Evolutionary conservation across 495 filamentous ascomycete genomes (phyloP), one percentile per base, ranked within the genome.

Genomic region (Pyrenula aspistea): DNA sequence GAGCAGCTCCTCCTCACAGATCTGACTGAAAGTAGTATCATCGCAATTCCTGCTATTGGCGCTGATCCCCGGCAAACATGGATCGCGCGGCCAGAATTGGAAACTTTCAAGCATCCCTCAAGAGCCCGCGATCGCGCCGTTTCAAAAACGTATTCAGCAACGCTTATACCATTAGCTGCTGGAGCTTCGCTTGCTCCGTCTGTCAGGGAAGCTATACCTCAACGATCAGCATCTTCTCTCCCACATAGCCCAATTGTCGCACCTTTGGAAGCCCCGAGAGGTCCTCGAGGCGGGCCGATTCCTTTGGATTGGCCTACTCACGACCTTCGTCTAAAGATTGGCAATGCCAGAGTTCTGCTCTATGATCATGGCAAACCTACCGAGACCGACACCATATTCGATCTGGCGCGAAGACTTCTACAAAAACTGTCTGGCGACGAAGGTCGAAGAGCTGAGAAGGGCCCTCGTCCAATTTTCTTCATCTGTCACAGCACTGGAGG

Each of bases 401-500:
- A 62, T 2, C 64, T 83, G 21, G 78, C 80, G 1, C 60, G 71
- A 15, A 74, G 76, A 25, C 63, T 85, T 10, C 56, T 83, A 4
- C 70, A 77, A 10, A 68, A 73, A 24, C 58, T 83, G 1, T 61
- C 63, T 1, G 62, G 68, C 53, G 71, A 73, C 53, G 77, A 61
- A 56, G 58, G 63, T 20, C 65, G 63, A 54, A 61, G 21, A 61
- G 62, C 60, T 50, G 56, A 70, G 62, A 65, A 59, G 20, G 54
- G 56, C 15, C 62, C 62, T 20, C 69, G 82, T 0, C 83, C 81
- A 1, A 63, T 86, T 0, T 79, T 85, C 59, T 83, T 86, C 61
- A 72, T 87, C 21, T 84, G 76, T 25, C 83, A 86, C 53, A 84
- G 83, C 59, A 82, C 84, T 4, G 82, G 83, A 3, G 83, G 83